Evolutionary conservation across 2,329 filamentous ascomycete genomes (phyloP), one percentile per base, ranked within the genome.

Genomic region (Neoarthrinium moseri): DNA sequence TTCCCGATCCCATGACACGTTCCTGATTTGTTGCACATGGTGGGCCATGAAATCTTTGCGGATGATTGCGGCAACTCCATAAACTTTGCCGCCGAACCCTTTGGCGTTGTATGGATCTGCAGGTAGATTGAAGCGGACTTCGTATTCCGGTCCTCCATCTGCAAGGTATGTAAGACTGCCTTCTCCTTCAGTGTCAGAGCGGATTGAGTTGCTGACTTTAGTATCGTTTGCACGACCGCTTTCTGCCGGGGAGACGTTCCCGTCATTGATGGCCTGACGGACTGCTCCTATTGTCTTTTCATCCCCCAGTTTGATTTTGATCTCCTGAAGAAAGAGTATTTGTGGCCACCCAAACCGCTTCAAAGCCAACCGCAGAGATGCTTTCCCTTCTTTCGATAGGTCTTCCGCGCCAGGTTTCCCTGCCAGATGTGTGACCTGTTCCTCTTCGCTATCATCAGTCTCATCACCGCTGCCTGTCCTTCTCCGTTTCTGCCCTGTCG

Each of bases 11-110:
- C 74, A 80, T 8, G 66, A 58, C 0, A 75, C 72, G 1, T 63
- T 65, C 6, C 70, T 62, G 0, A 72, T 61, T 4, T 46, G 42
- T 0, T 56, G 48, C 8, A 68, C 59, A 15, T 55, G 43, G 18
- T 57, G 46, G 2, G 47, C 22, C 10, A 59, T 48, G 41, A 75
- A 69, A 51, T 78, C 73, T 10, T 64, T 56, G 3, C 75, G 66
- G 12, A 79, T 53, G 35, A 80, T 66, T 20, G 69, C 72, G 22
- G 69, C 74, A 2, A 81, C 73, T 11, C 77, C 76, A 50, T 80
- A 77, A 1, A 79, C 60, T 48, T 70, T 77, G 2, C 76, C 69
- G 2, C 66, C 71, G 36, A 74, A 74, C 1, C 73, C 75, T 2
- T 63, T 65, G 4, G 72, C 75, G 51, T 81, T 80, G 56, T 69